phyloP scores from a whole-genome alignment of 2,329 filamentous ascomycete species.

The Madurella fahalii region DNA sequence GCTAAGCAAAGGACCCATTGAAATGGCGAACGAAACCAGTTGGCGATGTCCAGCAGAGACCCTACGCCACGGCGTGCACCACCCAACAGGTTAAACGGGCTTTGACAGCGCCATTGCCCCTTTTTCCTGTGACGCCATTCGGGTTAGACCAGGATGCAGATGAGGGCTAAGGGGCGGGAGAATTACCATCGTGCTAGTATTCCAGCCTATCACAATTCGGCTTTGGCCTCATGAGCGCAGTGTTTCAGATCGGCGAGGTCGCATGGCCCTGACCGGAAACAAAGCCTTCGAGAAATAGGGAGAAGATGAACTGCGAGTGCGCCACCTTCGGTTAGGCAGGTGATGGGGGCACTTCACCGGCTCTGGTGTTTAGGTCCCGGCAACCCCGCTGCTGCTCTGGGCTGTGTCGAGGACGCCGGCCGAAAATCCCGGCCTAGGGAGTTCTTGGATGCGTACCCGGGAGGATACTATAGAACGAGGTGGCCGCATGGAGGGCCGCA shows the following conservation, averaged over 20 bases:
- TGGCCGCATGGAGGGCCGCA: slow-evolving; percentile 17
- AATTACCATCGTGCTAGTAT: background rate
- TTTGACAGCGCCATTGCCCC: too few species aligned
- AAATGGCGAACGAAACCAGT: too few species aligned
- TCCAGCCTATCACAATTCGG: too few species aligned
- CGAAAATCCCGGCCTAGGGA: slow-evolving; percentile 11
- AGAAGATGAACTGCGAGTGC: background rate
- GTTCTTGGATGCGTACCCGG: background rate
- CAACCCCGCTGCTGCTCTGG: too few species aligned
- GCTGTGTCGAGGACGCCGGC: slow-evolving; percentile 15
- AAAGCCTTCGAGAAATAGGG: slow-evolving; percentile 7
- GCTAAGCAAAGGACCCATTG: too few species aligned
- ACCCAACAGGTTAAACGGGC: too few species aligned
- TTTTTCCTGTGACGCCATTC: too few species aligned
- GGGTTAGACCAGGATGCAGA: background rate
- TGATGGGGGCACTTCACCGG: too few species aligned
- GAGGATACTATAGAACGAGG: background rate
- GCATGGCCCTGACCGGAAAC: background rate
- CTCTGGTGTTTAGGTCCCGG: background rate
- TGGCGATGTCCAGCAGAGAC: too few species aligned
- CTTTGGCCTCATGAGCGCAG: background rate
- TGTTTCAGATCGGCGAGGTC: background rate
- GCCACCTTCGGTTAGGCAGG: too few species aligned
- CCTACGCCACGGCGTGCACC: too few species aligned
- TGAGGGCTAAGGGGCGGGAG: background rate